A percentile compares a stretch with the other conserved stretches of the same genome.
Conservation (phyloP, 2,329 filamentous ascomycete genomes). For the Coniochaeta sp. region DNA sequence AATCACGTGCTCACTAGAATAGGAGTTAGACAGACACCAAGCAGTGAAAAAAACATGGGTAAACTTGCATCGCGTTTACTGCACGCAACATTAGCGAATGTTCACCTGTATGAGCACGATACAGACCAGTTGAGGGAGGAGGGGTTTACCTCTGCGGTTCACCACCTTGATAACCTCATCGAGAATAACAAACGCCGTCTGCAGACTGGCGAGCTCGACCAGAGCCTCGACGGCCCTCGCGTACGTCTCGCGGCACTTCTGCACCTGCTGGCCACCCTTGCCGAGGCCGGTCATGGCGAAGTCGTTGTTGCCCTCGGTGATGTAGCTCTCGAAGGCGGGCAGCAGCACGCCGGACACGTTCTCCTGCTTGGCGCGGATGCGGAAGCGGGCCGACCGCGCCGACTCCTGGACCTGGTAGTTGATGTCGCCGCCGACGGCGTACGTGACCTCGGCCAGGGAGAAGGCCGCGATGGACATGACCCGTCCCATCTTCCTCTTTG, state of each 20-base stretch:
- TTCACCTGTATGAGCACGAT: no score
- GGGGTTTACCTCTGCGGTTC: conserved; percentile 60
- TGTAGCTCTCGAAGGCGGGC: conserved; percentile 87
- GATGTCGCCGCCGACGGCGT: conserved; percentile 92
- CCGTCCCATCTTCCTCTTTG: conserved; percentile 97
- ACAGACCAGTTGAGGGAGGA: background rate
- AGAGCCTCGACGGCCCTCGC: conserved; percentile 91
- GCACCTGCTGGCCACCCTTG: conserved; percentile 95
- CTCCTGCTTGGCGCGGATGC: conserved; percentile 91
- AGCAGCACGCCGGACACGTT: conserved; percentile 96
- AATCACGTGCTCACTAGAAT: conserved; percentile 74
- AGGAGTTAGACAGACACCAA: conserved; percentile 13
- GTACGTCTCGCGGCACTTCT: conserved; percentile 92
- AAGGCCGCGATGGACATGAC: conserved; percentile 99
- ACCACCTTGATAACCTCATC: conserved; percentile 99
- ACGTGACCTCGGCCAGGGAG: conserved; percentile 93
- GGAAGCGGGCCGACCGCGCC: conserved; percentile 85
- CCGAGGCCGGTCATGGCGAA: conserved; percentile 93
- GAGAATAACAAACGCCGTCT: conserved; percentile 94
- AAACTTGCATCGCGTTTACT: conserved; percentile 80
- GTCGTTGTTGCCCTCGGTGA: conserved; percentile 84
- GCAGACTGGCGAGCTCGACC: conserved; percentile 88
- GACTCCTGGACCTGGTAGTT: conserved; percentile 97
- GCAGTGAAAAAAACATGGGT: background rate
- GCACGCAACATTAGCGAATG: no score